Percentiles rank a stretch among this genome's conserved stretches.
phyloP scores from a whole-genome alignment of 441 rosid genomes.

The Gossypium davidsonii region DNA sequence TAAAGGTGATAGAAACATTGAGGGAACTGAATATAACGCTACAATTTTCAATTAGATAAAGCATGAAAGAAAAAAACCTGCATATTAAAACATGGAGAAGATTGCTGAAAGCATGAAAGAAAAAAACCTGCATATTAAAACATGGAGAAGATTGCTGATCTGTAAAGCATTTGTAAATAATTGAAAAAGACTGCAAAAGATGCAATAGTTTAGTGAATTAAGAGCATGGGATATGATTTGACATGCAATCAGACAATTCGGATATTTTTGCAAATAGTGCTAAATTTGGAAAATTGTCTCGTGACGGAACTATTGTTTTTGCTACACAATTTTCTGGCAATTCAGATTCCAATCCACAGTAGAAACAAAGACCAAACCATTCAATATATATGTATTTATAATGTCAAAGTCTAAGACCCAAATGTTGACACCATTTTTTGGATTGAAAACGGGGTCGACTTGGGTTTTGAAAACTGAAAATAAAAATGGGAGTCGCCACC shows the following conservation, averaged over 20 bases:
- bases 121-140: neutral
- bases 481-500: too few relatives aligned
- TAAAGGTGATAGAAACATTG: too few relatives aligned
- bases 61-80: neutral
- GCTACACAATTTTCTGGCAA: conserved; percentile 19
- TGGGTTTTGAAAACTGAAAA: too few relatives aligned
- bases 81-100: neutral
- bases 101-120: conserved; percentile 22
- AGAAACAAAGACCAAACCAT: neutral
- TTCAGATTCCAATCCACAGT: conserved; percentile 27
- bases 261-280: conserved; percentile 27
- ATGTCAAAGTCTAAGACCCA: neutral
- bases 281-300: conserved; percentile 40
- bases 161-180: conserved; percentile 11
- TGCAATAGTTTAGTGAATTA: neutral
- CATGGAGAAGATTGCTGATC: conserved; percentile 15
- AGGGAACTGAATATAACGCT: too few relatives aligned
- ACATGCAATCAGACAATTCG: conserved; percentile 29
- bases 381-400: neutral
- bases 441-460: too few relatives aligned
- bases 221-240: conserved; percentile 12
- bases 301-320: conserved; percentile 30
- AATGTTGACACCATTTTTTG: too few relatives aligned
- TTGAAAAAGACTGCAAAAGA: neutral
- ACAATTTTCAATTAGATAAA: neutral